phyloP scores from a whole-genome alignment of 192 early-diverging fungal genomes.

The Podila clonocystis region DNA sequence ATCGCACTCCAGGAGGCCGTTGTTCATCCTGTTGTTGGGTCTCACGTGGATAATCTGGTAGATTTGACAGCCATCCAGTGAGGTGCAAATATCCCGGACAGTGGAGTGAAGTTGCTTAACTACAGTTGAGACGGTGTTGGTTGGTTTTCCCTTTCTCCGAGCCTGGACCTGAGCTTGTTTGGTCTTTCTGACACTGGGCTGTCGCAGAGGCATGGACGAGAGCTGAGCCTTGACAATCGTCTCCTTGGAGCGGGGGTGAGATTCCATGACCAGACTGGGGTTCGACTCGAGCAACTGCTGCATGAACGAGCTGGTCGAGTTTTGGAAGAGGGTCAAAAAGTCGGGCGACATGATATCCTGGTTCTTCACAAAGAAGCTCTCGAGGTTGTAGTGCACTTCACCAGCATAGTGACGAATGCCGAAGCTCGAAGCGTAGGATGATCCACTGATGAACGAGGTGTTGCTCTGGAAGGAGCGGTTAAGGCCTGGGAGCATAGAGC shows the following conservation, averaged over 20 bases:
- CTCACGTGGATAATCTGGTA: conserved; percentile 90
- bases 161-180: conserved; percentile 46
- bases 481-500: conserved; percentile 56
- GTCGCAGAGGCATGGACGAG: conserved; percentile 76
- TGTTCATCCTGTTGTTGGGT: conserved; percentile 65
- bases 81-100: conserved; percentile 82
- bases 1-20: conserved; percentile 43
- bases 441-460: conserved; percentile 53
- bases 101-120: conserved; percentile 70
- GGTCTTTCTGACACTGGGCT: conserved; percentile 71
- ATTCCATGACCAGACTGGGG: conserved; percentile 75
- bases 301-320: conserved; percentile 77
- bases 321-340: conserved; percentile 83
- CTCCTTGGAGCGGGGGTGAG: conserved; percentile 74
- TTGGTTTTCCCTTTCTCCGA: conserved; percentile 33
- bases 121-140: conserved; percentile 59
- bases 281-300: conserved; percentile 76
- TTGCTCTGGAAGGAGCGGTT: conserved; percentile 58
- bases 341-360: conserved; percentile 77
- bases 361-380: conserved; percentile 83
- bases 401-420: conserved; percentile 81
- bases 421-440: conserved; percentile 63
- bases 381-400: conserved; percentile 79
- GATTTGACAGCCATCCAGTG: conserved; percentile 77
- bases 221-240: conserved; percentile 83